Evolutionary conservation across 371 early-diverging fungal species (phyloP).

Genomic region (Funneliformis caledonium): DNA sequence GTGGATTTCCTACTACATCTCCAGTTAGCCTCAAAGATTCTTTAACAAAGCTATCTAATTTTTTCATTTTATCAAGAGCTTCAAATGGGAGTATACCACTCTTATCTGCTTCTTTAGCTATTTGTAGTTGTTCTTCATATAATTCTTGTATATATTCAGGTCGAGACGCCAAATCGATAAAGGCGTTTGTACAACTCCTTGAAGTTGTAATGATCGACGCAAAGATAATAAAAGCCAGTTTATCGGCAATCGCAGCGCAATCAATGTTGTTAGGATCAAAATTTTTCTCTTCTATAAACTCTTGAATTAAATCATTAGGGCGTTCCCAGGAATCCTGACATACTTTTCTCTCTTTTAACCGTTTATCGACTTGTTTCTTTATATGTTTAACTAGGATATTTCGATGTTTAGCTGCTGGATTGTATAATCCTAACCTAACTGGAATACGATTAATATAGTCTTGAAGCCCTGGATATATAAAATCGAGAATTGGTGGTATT

Average conservation of each 20-base stretch:
- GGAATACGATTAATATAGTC: neutral
- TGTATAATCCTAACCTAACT: neutral
- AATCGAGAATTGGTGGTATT: neutral
- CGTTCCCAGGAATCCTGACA: neutral
- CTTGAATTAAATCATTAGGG: neutral
- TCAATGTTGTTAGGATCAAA: neutral
- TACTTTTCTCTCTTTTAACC: neutral
- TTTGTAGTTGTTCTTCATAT: slow-evolving; percentile 18
- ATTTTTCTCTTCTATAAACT: neutral
- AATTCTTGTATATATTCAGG: neutral
- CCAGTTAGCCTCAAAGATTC: neutral
- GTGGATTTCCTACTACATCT: neutral
- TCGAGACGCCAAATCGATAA: slow-evolving; percentile 1
- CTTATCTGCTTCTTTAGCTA: neutral
- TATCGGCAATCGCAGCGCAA: neutral
- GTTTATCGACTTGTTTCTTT: neutral
- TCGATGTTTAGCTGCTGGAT: neutral
- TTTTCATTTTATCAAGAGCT: neutral
- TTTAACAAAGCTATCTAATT: slow-evolving; percentile 16
- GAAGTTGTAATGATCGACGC: neutral
- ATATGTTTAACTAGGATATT: neutral
- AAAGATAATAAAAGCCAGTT: neutral
- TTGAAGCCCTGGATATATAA: neutral
- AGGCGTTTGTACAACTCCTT: neutral
- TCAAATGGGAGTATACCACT: neutral